Evolutionary conservation across 75 land plant species (phyloP).

Genomic region (Selaginella moellendorffii): DNA sequence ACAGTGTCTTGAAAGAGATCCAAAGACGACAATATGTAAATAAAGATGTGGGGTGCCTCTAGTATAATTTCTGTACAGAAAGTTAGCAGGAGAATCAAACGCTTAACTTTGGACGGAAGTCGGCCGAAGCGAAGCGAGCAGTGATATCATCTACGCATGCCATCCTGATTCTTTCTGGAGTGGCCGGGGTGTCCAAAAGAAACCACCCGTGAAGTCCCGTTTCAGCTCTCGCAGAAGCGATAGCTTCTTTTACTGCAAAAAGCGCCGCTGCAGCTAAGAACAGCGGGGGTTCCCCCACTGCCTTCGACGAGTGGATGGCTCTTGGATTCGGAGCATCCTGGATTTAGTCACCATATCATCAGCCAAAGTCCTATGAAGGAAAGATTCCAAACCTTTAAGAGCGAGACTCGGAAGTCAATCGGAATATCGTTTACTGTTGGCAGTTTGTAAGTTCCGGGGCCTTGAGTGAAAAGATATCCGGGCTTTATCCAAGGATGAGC

Average conservation of each 20-base stretch:
- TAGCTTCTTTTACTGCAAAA: constrained; percentile 89
- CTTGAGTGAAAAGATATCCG: constrained; percentile 63
- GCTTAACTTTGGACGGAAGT: constrained; percentile 59
- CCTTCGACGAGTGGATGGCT: constrained; percentile 87
- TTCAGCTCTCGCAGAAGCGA: constrained; percentile 54
- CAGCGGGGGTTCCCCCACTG: constrained; percentile 92
- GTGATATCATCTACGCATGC: constrained; percentile 77
- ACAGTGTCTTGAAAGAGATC: too few species aligned
- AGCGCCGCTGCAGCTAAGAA: constrained; percentile 72
- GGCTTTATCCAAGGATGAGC: constrained; percentile 73
- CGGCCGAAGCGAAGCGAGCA: constrained; percentile 26
- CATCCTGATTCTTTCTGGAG: constrained; percentile 86
- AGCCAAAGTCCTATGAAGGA: not conserved
- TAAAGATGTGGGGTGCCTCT: too few species aligned
- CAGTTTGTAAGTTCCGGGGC: constrained; percentile 86
- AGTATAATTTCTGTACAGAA: too few species aligned
- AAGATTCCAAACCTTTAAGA: constrained; percentile 48
- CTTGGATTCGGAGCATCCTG: constrained; percentile 72
- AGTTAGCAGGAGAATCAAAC: too few species aligned
- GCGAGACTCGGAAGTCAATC: constrained; percentile 65
- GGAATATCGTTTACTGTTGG: constrained; percentile 84
- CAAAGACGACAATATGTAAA: too few species aligned
- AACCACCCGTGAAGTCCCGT: constrained; percentile 50
- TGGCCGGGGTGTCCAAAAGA: constrained; percentile 75
- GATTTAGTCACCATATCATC: not conserved